Conservation (phyloP, 31 red algal species). For the Asparagopsis taxiformis region DNA sequence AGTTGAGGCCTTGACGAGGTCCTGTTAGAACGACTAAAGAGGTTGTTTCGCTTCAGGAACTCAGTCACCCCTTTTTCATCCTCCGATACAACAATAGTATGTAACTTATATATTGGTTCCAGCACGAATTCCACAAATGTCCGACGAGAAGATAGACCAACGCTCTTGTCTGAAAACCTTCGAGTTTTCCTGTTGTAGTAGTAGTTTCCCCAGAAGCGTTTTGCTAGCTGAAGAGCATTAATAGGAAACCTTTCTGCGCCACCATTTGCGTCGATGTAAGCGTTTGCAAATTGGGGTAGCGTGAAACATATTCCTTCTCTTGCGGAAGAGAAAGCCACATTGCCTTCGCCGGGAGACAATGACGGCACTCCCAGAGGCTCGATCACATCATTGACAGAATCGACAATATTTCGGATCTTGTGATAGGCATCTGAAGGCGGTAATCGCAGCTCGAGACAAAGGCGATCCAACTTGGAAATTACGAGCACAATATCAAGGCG, state of each 20-base stretch:
- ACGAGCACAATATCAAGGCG: conserved; percentile 79
- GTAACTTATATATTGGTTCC: conserved; percentile 93
- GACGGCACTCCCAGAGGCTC: conserved; percentile 11
- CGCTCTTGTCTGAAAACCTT: conserved; percentile 41
- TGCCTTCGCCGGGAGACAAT: conserved; percentile 68
- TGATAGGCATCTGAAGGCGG: conserved; percentile 89
- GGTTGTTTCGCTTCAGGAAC: conserved; percentile 36
- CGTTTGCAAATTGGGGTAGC: conserved; percentile 63
- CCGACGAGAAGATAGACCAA: conserved; percentile 22
- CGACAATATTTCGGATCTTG: conserved; percentile 89
- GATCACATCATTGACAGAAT: conserved; percentile 66
- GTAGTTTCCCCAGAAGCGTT: conserved; percentile 83
- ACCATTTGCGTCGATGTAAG: conserved; percentile 26
- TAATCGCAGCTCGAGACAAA: conserved; percentile 83
- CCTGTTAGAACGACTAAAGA: conserved; percentile 5
- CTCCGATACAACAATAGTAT: conserved; percentile 70
- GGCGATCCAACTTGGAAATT: conserved; percentile 90
- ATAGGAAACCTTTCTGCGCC: conserved; percentile 24
- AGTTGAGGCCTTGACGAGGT: neutral
- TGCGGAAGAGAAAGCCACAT: conserved; percentile 85
- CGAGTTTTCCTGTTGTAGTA: conserved; percentile 62
- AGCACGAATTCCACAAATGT: conserved; percentile 90
- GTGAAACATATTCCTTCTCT: conserved; percentile 77
- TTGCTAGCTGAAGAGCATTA: conserved; percentile 43
- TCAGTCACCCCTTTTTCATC: conserved; percentile 66